phyloP scores from a whole-genome alignment of 352 stramenopile genomes.

The Globisporangium camurandrum region DNA sequence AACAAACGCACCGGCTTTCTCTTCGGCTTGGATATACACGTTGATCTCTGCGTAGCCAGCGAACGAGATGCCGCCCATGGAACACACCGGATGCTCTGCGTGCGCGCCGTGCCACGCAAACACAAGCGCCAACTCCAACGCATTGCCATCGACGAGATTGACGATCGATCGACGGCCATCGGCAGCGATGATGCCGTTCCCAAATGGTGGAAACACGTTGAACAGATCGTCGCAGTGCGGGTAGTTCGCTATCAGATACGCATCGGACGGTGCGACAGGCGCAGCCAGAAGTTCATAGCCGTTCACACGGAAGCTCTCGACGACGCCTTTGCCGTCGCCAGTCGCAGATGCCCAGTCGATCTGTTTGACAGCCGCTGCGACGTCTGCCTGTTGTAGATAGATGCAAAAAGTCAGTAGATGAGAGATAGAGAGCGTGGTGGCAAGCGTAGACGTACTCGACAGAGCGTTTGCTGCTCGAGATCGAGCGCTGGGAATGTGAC shows the following conservation, averaged over 20 bases:
- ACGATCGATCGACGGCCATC: slow-evolving; percentile 61
- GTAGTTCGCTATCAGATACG: slow-evolving; percentile 64
- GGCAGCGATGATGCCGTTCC: slow-evolving; percentile 62
- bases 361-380: slow-evolving; percentile 73
- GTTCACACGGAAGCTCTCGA: slow-evolving; percentile 63
- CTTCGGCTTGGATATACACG: slow-evolving; percentile 76
- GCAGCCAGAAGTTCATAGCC: slow-evolving; percentile 43
- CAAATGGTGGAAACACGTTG: slow-evolving; percentile 70
- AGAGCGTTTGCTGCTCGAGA: slow-evolving; percentile 56
- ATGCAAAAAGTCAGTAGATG: slow-evolving; percentile 4
- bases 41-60: slow-evolving; percentile 69
- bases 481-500: slow-evolving; percentile 38
- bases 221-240: slow-evolving; percentile 84
- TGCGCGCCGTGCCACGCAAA: slow-evolving; percentile 57
- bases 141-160: slow-evolving; percentile 30
- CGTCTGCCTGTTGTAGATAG: slow-evolving; percentile 33
- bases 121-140: slow-evolving; percentile 39
- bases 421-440: not conserved
- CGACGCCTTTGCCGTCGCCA: slow-evolving; percentile 40
- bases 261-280: slow-evolving; percentile 48
- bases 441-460: slow-evolving; percentile 39
- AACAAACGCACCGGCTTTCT: slow-evolving; percentile 45
- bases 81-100: slow-evolving; percentile 49
- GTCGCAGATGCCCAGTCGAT: slow-evolving; percentile 57
- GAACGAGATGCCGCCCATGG: slow-evolving; percentile 71